phyloP scores from a whole-genome alignment of 2,329 filamentous ascomycete species.

The Blastomyces percursus region DNA sequence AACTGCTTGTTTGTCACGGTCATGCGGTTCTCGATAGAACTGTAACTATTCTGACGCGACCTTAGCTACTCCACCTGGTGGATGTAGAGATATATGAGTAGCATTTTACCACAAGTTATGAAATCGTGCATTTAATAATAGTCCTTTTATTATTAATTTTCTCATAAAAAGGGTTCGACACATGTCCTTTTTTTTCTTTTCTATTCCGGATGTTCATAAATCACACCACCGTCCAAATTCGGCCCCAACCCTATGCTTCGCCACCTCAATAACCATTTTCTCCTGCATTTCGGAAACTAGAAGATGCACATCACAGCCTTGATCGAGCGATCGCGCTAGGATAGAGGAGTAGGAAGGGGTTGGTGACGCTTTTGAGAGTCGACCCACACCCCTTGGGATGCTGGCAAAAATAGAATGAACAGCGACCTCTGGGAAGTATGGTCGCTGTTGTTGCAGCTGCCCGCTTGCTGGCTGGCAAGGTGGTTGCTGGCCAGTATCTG shows the following conservation, averaged over 20 bases:
- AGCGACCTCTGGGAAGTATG: background rate
- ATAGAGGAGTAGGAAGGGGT: conserved; percentile 19
- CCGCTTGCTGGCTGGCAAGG: background rate
- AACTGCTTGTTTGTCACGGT: too few species aligned
- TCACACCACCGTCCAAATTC: conserved; percentile 29
- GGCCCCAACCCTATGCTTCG: conserved; percentile 30
- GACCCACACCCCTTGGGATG: conserved; percentile 6
- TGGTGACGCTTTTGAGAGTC: conserved; percentile 11
- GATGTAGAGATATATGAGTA: too few species aligned
- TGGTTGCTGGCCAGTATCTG: background rate
- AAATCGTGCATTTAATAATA: too few species aligned
- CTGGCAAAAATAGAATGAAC: conserved; percentile 2
- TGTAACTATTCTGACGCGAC: too few species aligned
- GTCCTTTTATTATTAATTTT: too few species aligned
- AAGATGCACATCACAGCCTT: conserved; percentile 32
- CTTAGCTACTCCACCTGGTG: too few species aligned
- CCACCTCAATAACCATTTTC: conserved; percentile 26
- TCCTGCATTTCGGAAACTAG: conserved; percentile 23
- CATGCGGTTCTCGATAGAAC: too few species aligned
- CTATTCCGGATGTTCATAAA: conserved; percentile 9
- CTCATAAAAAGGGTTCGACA: too few species aligned
- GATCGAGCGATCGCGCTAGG: conserved; percentile 28
- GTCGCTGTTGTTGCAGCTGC: background rate
- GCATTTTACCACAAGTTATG: too few species aligned
- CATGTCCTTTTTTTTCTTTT: background rate